A percentile compares a stretch with the other conserved stretches of the same genome.
Conservation (phyloP, 2,329 filamentous ascomycete genomes). For the Sclerotinia glacialis region DNA sequence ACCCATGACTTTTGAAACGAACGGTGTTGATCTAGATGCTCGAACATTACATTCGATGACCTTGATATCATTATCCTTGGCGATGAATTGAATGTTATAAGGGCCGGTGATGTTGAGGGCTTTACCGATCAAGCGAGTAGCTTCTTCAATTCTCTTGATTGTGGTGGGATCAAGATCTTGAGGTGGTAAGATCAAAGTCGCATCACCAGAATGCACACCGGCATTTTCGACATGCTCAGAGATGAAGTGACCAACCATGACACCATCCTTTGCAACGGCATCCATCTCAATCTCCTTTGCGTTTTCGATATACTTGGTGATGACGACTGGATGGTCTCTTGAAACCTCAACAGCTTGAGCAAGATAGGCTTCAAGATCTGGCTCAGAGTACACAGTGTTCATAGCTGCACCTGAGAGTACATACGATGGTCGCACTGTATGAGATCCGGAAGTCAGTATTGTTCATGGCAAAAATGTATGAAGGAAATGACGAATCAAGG, state of each 20-base stretch:
- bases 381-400: constrained; percentile 88
- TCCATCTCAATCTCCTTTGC: constrained; percentile 97
- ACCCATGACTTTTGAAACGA: constrained; percentile 94
- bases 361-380: constrained; percentile 92
- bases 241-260: constrained; percentile 86
- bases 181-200: constrained; percentile 89
- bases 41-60: constrained; percentile 98
- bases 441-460: too few relatives aligned
- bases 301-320: constrained; percentile 97
- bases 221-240: constrained; percentile 96
- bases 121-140: constrained; percentile 92
- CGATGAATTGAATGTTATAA: constrained; percentile 99
- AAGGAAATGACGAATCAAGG: too few relatives aligned
- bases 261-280: constrained; percentile 80
- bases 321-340: constrained; percentile 97
- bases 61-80: constrained; percentile 77
- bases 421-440: constrained; percentile 78
- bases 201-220: constrained; percentile 96
- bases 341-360: constrained; percentile 86
- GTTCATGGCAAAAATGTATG: too few relatives aligned
- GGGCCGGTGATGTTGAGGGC: constrained; percentile 97
- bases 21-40: constrained; percentile 95
- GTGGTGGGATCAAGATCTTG: constrained; percentile 71
- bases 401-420: constrained; percentile 97
- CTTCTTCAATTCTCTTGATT: constrained; percentile 88